phyloP scores from a whole-genome alignment of 1,284 basidiomycete genomes.

The Coniophora puteana region DNA sequence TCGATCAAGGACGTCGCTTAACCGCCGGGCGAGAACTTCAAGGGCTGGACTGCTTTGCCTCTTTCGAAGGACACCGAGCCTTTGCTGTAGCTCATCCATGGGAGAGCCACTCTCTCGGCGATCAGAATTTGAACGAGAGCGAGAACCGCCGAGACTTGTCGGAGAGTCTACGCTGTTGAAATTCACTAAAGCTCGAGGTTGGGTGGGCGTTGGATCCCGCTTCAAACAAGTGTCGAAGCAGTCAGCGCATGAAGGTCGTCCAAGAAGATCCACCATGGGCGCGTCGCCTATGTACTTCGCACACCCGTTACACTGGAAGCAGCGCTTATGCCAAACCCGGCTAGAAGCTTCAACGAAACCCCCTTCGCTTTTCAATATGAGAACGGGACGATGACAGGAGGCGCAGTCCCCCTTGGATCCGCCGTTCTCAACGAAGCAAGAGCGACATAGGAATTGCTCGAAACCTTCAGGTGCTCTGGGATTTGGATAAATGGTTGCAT shows the following conservation, averaged over 20 bases:
- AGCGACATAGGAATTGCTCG: constrained; percentile 63
- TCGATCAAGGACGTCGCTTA: constrained; percentile 42
- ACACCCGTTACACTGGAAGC: constrained; percentile 72
- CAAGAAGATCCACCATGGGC: constrained; percentile 79
- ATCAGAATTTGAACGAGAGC: constrained; percentile 31
- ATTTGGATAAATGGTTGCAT: constrained; percentile 80
- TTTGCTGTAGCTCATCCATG: constrained; percentile 53
- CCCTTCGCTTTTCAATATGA: constrained; percentile 71
- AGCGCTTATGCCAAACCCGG: constrained; percentile 73
- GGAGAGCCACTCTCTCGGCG: constrained; percentile 49
- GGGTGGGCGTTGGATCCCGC: constrained; percentile 45
- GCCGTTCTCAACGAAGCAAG: constrained; percentile 66
- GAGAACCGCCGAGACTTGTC: constrained; percentile 37
- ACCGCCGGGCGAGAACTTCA: constrained; percentile 51
- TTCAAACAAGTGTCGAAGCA: constrained; percentile 74
- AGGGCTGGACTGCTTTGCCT: constrained; percentile 62
- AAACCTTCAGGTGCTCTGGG: constrained; percentile 40
- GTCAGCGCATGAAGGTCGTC: constrained; percentile 68
- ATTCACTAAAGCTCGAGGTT: constrained; percentile 25
- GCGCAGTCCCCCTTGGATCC: constrained; percentile 73
- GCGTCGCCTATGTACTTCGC: constrained; percentile 64
- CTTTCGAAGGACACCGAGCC: constrained; percentile 49
- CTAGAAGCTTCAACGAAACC: constrained; percentile 67
- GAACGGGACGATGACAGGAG: constrained; percentile 61
- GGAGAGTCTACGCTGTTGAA: constrained; percentile 20